These are phyloP conservation scores for Ascoidea rubescens DNA, from an alignment of 805 yeast genomes.

Conservation along the genomic window DNA sequence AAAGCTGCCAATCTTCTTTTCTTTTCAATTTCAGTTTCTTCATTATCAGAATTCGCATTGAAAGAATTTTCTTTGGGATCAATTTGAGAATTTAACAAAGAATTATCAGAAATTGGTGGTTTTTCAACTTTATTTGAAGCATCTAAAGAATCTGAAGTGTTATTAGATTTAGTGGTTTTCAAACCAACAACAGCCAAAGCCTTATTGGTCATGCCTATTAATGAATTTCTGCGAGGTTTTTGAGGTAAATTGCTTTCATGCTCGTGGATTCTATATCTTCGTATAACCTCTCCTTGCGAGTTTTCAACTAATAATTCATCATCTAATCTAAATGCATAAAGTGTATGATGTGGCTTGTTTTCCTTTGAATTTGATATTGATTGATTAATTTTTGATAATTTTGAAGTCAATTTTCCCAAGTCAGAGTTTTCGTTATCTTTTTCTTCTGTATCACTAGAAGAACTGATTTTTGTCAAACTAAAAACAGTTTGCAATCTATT, in stretches of 20 bases:
- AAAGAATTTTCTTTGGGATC: background rate
- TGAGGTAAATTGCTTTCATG: slow-evolving; percentile 18
- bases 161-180: background rate
- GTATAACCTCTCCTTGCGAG: slow-evolving; percentile 80
- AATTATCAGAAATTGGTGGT: too few species aligned
- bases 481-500: slow-evolving; percentile 6
- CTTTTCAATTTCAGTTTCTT: slow-evolving; percentile 10
- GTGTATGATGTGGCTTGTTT: slow-evolving; percentile 23
- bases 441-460: background rate
- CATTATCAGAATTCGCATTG: background rate
- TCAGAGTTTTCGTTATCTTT: background rate
- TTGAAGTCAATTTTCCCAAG: background rate
- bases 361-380: background rate
- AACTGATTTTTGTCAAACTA: background rate
- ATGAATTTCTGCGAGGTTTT: background rate
- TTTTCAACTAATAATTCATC: slow-evolving; percentile 74
- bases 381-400: background rate
- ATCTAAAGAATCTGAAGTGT: background rate
- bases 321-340: slow-evolving; percentile 68
- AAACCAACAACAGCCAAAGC: slow-evolving; percentile 9
- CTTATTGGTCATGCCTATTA: slow-evolving; percentile 3
- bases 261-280: slow-evolving; percentile 64
- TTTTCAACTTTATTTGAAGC: background rate
- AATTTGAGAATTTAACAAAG: too few species aligned
- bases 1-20: slow-evolving; percentile 10